Evolutionary conservation across 148 eudicot species (phyloP).

Genomic region (Polygonum maritimum): DNA sequence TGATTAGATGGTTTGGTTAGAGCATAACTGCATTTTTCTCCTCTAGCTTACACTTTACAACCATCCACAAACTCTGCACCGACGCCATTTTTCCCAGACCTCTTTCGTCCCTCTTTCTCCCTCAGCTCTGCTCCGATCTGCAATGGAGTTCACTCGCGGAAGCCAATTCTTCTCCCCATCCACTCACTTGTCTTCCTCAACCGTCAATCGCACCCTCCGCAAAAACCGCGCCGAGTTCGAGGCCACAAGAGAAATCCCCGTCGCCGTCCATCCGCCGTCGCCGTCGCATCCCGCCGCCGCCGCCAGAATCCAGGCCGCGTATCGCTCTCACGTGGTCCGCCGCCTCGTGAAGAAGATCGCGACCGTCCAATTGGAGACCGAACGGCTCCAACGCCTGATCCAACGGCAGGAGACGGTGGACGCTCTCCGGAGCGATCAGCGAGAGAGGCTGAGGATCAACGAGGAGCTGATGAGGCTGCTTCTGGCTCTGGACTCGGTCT

Average conservation of each 20-base stretch:
- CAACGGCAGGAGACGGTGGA: slow-evolving; percentile 90
- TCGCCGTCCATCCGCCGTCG: slow-evolving; percentile 26
- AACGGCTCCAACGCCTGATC: slow-evolving; percentile 45
- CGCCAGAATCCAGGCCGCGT: slow-evolving; percentile 65
- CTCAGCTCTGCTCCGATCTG: neutral
- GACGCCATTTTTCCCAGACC: neutral
- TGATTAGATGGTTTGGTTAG: too few species aligned
- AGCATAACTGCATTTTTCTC: neutral
- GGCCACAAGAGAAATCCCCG: slow-evolving; percentile 23
- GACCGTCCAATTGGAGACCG: slow-evolving; percentile 35
- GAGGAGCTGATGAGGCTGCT: slow-evolving; percentile 66
- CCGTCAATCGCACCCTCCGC: slow-evolving; percentile 15
- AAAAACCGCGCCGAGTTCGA: slow-evolving; percentile 6
- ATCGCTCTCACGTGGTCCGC: slow-evolving; percentile 46
- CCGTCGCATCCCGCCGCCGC: slow-evolving; percentile 34
- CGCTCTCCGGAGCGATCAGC: slow-evolving; percentile 33
- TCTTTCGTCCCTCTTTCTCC: neutral
- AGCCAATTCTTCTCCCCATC: slow-evolving; percentile 19
- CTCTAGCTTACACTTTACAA: neutral
- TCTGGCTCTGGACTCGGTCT: slow-evolving; percentile 61
- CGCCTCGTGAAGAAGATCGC: slow-evolving; percentile 39
- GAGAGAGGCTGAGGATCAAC: slow-evolving; percentile 50
- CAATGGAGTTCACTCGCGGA: slow-evolving; percentile 30
- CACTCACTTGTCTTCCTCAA: slow-evolving; percentile 22
- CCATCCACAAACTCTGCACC: neutral